Evolutionary conservation across 2,329 filamentous ascomycete species (phyloP).

Genomic region (Microsporum canis): DNA sequence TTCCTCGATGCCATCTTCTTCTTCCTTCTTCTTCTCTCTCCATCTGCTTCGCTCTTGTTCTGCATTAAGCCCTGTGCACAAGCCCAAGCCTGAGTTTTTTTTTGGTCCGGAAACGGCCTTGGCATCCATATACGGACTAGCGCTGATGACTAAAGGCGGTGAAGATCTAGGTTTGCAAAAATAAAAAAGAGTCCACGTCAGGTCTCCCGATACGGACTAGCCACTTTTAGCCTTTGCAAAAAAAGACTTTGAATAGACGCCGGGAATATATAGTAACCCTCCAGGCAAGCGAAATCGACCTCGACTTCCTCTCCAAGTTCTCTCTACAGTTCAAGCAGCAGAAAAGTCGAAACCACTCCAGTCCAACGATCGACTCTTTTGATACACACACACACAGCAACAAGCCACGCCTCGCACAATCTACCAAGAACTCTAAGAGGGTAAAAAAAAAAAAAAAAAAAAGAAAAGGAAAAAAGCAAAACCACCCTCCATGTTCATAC

Average conservation of each 20-base stretch:
- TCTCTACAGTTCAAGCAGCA: background rate
- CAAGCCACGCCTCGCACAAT: background rate
- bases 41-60: background rate
- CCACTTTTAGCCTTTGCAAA: background rate
- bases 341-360: too few relatives aligned
- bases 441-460: background rate
- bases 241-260: background rate
- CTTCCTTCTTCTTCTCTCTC: background rate
- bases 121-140: background rate
- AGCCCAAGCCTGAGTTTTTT: background rate
- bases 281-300: background rate
- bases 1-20: background rate
- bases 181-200: background rate
- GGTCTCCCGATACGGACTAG: background rate
- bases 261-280: background rate
- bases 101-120: background rate
- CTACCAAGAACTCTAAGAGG: background rate
- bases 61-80: background rate
- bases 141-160: background rate
- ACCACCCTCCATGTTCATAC: background rate
- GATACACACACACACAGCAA: background rate
- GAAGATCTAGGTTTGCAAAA: background rate
- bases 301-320: background rate
- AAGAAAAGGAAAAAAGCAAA: background rate
- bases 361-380: too few relatives aligned